phyloP scores from a whole-genome alignment of 2,329 filamentous ascomycete genomes.

The Ophiocordyceps polyrhachis-furcata region DNA sequence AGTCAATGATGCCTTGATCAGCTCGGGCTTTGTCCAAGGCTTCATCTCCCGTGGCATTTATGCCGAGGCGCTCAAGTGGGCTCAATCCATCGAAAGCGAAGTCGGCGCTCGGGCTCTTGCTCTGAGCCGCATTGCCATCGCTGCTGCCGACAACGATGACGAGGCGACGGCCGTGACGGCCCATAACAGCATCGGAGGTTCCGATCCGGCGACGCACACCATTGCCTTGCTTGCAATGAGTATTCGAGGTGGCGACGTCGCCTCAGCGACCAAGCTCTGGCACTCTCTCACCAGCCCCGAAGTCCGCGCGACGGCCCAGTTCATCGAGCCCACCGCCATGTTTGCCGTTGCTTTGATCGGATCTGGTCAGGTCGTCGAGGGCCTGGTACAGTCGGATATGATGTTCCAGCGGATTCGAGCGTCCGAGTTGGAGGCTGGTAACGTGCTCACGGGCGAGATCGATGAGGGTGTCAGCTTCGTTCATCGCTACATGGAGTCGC shows the following conservation, averaged over 20 bases:
- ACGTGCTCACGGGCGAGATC: constrained; percentile 56
- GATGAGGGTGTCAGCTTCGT: constrained; percentile 69
- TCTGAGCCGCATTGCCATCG: constrained; percentile 54
- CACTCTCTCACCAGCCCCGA: constrained; percentile 46
- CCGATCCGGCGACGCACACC: constrained; percentile 36
- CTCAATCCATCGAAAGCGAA: constrained; percentile 41
- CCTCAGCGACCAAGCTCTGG: constrained; percentile 66
- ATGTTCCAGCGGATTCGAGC: constrained; percentile 77
- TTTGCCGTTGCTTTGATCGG: constrained; percentile 76
- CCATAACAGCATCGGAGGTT: constrained; percentile 37
- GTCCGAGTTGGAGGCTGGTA: constrained; percentile 27
- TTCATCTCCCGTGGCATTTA: constrained; percentile 54
- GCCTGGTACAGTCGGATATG: constrained; percentile 55
- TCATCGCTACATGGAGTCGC: constrained; percentile 36
- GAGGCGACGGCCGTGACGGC: constrained; percentile 48
- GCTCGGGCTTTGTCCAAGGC: constrained; percentile 61
- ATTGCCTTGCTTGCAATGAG: constrained; percentile 77
- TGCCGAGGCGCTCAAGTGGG: constrained; percentile 55
- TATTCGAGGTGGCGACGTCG: constrained; percentile 63
- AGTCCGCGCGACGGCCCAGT: constrained; percentile 38
- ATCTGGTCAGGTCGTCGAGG: constrained; percentile 68
- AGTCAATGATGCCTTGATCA: constrained; percentile 53
- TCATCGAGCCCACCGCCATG: constrained; percentile 82
- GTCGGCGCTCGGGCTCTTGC: constrained; percentile 46
- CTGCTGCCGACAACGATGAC: constrained; percentile 65